Conservation (phyloP, 768 basidiomycete genomes). For the Rhizopogon vulgaris region DNA sequence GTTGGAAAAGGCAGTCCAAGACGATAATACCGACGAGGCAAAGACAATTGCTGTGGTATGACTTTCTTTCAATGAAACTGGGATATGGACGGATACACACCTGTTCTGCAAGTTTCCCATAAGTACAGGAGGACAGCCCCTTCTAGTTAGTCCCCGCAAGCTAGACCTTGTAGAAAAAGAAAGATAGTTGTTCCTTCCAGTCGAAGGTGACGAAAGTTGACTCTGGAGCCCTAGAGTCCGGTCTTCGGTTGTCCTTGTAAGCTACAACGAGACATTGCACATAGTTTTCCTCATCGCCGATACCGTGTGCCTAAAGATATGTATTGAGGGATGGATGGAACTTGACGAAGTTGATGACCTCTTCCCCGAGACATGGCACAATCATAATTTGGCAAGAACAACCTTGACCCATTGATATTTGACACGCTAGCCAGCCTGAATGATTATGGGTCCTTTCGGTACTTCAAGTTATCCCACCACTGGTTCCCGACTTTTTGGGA, state of each 20-base stretch:
- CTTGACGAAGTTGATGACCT: not conserved
- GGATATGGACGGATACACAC: not conserved
- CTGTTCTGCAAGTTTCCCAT: not conserved
- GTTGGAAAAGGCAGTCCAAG: conserved; percentile 45
- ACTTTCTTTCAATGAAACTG: not conserved
- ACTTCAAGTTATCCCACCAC: too few relatives aligned
- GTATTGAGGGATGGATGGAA: not conserved
- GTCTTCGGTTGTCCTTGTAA: not conserved
- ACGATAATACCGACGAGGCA: conserved; percentile 37
- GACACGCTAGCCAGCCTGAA: not conserved
- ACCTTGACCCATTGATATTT: too few relatives aligned
- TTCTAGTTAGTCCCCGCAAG: not conserved
- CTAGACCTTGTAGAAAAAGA: too few relatives aligned
- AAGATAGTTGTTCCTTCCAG: not conserved
- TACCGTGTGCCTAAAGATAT: not conserved
- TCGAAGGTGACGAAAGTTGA: not conserved
- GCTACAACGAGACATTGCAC: too few relatives aligned
- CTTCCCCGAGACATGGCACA: not conserved
- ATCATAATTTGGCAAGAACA: too few relatives aligned
- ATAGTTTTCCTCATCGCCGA: not conserved
- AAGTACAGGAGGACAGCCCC: not conserved
- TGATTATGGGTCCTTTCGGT: too few relatives aligned
- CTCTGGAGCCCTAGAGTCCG: too few relatives aligned
- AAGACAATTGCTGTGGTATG: conserved; percentile 36
- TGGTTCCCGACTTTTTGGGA: too few relatives aligned